These are phyloP conservation scores for Pilaira anomala DNA, from an alignment of 192 early-diverging fungal species.

Conservation along the genomic window DNA sequence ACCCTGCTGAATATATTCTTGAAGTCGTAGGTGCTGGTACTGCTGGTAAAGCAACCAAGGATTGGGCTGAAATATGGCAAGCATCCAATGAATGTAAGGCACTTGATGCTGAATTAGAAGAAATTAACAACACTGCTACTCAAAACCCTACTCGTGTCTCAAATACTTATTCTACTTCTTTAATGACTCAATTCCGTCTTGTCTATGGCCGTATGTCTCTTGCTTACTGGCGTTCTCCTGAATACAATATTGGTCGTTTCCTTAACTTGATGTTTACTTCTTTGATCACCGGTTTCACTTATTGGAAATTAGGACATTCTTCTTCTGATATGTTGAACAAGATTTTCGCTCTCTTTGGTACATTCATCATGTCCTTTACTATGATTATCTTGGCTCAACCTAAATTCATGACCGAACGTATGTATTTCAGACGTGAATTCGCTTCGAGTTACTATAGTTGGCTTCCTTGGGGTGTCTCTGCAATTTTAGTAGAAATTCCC, in stretches of 20 bases:
- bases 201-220: conserved; percentile 63
- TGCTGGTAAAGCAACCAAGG: conserved; percentile 47
- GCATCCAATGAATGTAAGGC: conserved; percentile 48
- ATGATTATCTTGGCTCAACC: conserved; percentile 70
- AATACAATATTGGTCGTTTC: conserved; percentile 74
- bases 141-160: conserved; percentile 25
- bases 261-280: conserved; percentile 54
- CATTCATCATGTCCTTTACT: conserved; percentile 59
- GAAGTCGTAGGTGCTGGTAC: conserved; percentile 72
- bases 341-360: conserved; percentile 72
- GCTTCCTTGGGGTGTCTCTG: conserved; percentile 59
- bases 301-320: conserved; percentile 57
- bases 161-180: conserved; percentile 46
- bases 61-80: conserved; percentile 75
- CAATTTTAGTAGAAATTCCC: conserved; percentile 66
- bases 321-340: conserved; percentile 60
- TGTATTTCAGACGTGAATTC: conserved; percentile 63
- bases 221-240: conserved; percentile 68
- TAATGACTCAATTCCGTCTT: conserved; percentile 48
- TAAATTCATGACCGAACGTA: conserved; percentile 63
- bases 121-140: conserved; percentile 39
- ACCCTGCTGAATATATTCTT: conserved; percentile 86
- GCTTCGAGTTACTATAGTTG: conserved; percentile 69
- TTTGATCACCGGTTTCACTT: conserved; percentile 70
- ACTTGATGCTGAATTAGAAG: conserved; percentile 48